Base-by-base conservation (phyloP, 352 stramenopile genomes). In the Globisporangium sylvaticum region DNA sequence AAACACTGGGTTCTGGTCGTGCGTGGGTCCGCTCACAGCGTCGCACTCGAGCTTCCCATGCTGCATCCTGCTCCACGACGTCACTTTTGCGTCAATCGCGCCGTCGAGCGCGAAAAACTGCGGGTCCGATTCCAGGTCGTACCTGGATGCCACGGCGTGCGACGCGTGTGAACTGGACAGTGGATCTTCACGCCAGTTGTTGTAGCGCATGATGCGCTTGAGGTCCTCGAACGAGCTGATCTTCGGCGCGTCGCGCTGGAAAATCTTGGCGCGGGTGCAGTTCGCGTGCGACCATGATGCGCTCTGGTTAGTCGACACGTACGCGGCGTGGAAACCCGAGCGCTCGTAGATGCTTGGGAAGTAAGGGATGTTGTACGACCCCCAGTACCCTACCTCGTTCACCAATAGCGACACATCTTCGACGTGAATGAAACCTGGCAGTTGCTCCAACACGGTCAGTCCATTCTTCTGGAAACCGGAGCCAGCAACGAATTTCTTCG, bases 291-390 rank as follows among this genome's bases (percentile, higher is more conserved):
- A 84, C 71, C 74, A 89, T 7, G 72, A 80, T 7, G 68, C 58
- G 20, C 62, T 77, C 10, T 76, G 29, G 59, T 87, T 81, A 10
- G 56, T 80, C 22, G 69, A 60, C 12, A 71, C 61, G 70, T 70
- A 81, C 59, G 73, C 78, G 8, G 60, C 48, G 7, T 63, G 65
- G 66, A 90, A 93, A 1, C 87, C 87, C 12, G 78, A 85, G 22
- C 69, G 64, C 37, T 78, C 55, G 67, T 92, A 94, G 31, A 91
- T 79, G 20, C 71, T 71, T 0, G 60, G 37, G 54, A 91, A 92
- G 71, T 89, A 95, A 3, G 88, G 85, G n/a, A 94, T 81, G 67
- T 94, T 96, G 75, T 92, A 94, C 4, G 76, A 90, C 5, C 71
- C 75, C 83, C 85, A 95, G 71, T 90, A 96, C 10, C 84, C 84